These are phyloP conservation scores for Claviceps lovelessii DNA, from an alignment of 2,329 filamentous ascomycete genomes.

Conservation along the genomic window DNA sequence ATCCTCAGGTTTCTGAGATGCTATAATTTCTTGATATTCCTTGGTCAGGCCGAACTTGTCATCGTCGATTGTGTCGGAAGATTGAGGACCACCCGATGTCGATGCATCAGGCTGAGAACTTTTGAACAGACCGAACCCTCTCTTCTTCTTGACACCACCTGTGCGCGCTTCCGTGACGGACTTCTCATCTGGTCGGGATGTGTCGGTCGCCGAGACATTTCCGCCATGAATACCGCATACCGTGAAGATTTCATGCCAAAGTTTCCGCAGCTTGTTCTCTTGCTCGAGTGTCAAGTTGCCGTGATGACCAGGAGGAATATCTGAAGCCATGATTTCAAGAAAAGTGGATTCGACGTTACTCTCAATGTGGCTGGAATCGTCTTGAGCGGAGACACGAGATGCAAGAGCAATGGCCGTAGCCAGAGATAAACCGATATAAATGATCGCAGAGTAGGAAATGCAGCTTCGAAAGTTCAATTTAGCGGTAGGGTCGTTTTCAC, in stretches of 20 bases:
- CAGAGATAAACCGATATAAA: conserved; percentile 2
- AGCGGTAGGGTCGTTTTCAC: not conserved
- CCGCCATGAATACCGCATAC: conserved; percentile 49
- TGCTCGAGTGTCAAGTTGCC: conserved; percentile 83
- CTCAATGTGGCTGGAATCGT: not conserved
- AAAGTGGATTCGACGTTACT: not conserved
- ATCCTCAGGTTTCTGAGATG: conserved; percentile 60
- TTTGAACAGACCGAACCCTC: conserved; percentile 50
- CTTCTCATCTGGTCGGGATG: not conserved
- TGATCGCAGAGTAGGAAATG: not conserved
- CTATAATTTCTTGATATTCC: conserved; percentile 69
- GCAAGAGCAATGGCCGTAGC: conserved; percentile 2
- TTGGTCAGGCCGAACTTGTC: conserved; percentile 91
- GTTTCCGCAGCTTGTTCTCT: conserved; percentile 72
- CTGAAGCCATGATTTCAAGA: conserved; percentile 23
- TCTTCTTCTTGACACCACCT: conserved; percentile 61
- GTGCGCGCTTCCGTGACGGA: conserved; percentile 11
- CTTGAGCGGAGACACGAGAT: not conserved
- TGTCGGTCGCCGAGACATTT: conserved; percentile 12
- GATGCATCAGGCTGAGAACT: conserved; percentile 23
- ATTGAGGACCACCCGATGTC: conserved; percentile 18
- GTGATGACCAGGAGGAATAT: conserved; percentile 53
- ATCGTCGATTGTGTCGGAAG: conserved; percentile 42
- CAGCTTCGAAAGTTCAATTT: not conserved
- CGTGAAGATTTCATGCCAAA: conserved; percentile 67